Conservation (phyloP, 306 rosid genomes). For the Morella rubra region DNA sequence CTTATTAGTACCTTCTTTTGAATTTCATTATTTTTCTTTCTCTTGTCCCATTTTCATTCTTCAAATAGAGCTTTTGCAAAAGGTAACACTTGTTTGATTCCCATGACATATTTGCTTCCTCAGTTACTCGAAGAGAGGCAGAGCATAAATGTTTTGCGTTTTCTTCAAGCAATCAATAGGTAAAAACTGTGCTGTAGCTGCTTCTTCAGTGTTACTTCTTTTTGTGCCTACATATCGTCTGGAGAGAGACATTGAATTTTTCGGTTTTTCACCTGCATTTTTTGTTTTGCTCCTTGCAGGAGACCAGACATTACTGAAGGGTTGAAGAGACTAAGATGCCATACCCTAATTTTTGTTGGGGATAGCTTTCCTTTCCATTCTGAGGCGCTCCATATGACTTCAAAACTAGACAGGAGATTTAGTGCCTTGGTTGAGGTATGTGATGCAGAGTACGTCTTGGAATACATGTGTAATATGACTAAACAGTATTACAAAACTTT, state of each 20-base stretch:
- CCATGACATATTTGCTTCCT: slow-evolving; percentile 28
- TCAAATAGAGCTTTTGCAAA: background rate
- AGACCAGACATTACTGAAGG: slow-evolving; percentile 78
- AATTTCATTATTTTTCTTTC: slow-evolving; percentile 17
- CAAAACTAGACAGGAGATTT: slow-evolving; percentile 73
- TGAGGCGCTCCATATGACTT: slow-evolving; percentile 80
- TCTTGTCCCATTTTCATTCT: background rate
- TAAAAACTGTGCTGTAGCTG: slow-evolving; percentile 28
- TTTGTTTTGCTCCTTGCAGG: slow-evolving; percentile 47
- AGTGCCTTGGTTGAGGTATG: slow-evolving; percentile 89
- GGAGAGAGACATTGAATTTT: background rate
- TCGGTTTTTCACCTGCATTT: slow-evolving; percentile 19
- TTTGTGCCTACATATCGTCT: background rate
- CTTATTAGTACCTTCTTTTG: slow-evolving; percentile 15
- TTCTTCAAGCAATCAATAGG: slow-evolving; percentile 76
- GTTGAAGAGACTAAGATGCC: slow-evolving; percentile 65
- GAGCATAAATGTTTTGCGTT: slow-evolving; percentile 61
- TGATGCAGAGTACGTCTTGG: background rate
- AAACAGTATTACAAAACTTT: too few species aligned
- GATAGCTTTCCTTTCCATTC: slow-evolving; percentile 93
- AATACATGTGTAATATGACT: too few species aligned
- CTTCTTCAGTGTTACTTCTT: slow-evolving; percentile 11
- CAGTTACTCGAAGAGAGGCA: slow-evolving; percentile 91
- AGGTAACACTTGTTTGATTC: slow-evolving; percentile 15
- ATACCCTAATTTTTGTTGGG: slow-evolving; percentile 85